phyloP scores from a whole-genome alignment of 1,284 basidiomycete species.

The Amylostereum areolatum region DNA sequence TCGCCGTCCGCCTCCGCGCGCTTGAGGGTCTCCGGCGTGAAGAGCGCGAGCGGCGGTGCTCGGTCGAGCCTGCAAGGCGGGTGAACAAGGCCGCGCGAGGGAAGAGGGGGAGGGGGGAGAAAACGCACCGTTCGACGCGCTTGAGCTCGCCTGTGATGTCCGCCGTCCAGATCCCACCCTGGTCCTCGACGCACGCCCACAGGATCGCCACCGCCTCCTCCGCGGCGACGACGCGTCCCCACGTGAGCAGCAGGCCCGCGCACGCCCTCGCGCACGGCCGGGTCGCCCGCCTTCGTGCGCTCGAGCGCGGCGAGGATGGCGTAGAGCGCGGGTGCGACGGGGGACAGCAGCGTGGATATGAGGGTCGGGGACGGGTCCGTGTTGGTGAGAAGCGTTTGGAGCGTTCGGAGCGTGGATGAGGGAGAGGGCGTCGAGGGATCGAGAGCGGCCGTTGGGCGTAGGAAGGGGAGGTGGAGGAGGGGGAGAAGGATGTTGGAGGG shows the following conservation, averaged over 20 bases:
- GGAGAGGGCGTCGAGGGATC: conserved; percentile 16
- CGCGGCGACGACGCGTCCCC: conserved; percentile 61
- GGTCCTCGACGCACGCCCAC: conserved; percentile 52
- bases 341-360: conserved; percentile 58
- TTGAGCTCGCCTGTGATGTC: conserved; percentile 46
- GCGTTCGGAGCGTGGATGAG: conserved; percentile 35
- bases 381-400: conserved; percentile 60
- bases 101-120: neutral
- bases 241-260: conserved; percentile 56
- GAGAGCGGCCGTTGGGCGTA: conserved; percentile 13
- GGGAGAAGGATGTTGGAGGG: conserved; percentile 35
- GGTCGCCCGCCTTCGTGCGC: conserved; percentile 51
- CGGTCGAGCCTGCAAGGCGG: conserved; percentile 18
- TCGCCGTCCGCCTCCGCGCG: conserved; percentile 35
- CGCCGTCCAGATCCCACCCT: conserved; percentile 51
- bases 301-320: conserved; percentile 53
- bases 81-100: neutral
- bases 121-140: conserved; percentile 33
- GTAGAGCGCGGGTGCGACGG: conserved; percentile 65
- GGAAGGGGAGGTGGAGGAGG: conserved; percentile 39
- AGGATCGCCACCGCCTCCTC: conserved; percentile 52
- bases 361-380: conserved; percentile 73
- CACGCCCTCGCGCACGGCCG: conserved; percentile 51
- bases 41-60: conserved; percentile 30
- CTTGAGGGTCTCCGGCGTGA: conserved; percentile 46